Conservation (phyloP, 2,329 filamentous ascomycete species). For the Alternaria dauci region DNA sequence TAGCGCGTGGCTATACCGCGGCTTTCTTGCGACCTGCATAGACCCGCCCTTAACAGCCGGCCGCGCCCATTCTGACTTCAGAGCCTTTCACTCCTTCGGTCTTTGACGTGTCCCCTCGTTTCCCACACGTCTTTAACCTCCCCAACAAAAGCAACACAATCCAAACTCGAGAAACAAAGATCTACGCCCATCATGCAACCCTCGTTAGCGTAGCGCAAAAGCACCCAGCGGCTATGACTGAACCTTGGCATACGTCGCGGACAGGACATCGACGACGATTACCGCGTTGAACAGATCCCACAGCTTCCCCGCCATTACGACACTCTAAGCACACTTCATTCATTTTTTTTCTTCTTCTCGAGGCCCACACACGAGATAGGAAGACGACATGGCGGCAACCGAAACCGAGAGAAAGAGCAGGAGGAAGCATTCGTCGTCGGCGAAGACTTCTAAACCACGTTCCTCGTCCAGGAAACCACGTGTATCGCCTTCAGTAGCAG, state of each 20-base stretch:
- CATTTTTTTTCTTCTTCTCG: not conserved
- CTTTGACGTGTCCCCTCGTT: conserved; percentile 18
- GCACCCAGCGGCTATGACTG: conserved; percentile 28
- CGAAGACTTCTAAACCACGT: conserved; percentile 26
- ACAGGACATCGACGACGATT: conserved; percentile 27
- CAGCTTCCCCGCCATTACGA: conserved; percentile 11
- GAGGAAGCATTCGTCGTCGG: conserved; percentile 31
- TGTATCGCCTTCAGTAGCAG: conserved; percentile 22
- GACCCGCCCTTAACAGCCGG: conserved; percentile 23
- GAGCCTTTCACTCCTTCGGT: conserved; percentile 13
- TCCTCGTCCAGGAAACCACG: conserved; percentile 23
- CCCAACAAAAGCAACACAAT: conserved; percentile 8
- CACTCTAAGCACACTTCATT: conserved; percentile 2
- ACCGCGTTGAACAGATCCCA: conserved; percentile 22
- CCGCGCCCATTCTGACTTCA: conserved; percentile 21
- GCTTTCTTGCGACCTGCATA: conserved; percentile 23
- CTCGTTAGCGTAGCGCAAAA: conserved; percentile 13
- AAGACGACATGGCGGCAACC: conserved; percentile 26
- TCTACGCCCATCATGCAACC: conserved; percentile 16
- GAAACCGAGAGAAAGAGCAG: conserved; percentile 30
- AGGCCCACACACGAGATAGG: not conserved
- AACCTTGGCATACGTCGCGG: conserved; percentile 22
- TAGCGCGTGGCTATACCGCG: conserved; percentile 26
- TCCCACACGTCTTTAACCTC: conserved; percentile 5
- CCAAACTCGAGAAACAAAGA: conserved; percentile 9